Conservation (phyloP, 768 basidiomycete genomes). For the Imleria badia region DNA sequence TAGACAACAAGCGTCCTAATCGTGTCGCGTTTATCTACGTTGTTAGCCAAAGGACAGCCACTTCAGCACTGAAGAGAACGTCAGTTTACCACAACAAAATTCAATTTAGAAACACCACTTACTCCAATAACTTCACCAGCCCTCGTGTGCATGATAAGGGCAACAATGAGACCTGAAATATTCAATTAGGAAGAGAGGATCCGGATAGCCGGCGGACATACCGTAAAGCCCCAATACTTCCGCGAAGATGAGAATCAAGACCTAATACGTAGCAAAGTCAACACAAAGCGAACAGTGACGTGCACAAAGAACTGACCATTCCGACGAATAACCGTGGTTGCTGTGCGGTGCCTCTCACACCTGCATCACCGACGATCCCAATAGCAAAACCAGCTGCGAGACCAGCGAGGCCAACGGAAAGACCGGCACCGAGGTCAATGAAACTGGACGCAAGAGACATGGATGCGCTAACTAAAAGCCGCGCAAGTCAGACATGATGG, state of each 20-base stretch:
- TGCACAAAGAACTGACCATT: slow-evolving; percentile 57
- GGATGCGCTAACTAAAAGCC: slow-evolving; percentile 53
- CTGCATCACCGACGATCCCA: slow-evolving; percentile 98
- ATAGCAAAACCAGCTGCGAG: slow-evolving; percentile 97
- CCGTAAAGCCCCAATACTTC: slow-evolving; percentile 94
- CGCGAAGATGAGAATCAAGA: slow-evolving; percentile 97
- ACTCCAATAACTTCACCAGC: slow-evolving; percentile 34
- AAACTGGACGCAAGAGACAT: slow-evolving; percentile 96
- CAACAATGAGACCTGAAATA: slow-evolving; percentile 75
- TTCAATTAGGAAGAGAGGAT: neutral
- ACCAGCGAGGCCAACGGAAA: slow-evolving; percentile 91
- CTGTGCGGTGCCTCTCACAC: slow-evolving; percentile 96
- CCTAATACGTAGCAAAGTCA: slow-evolving; percentile 47
- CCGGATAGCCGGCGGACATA: slow-evolving; percentile 17
- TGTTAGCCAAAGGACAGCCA: neutral
- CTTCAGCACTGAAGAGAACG: slow-evolving; percentile 26
- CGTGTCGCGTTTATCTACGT: slow-evolving; percentile 9
- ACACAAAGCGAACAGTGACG: neutral
- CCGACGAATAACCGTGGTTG: slow-evolving; percentile 93
- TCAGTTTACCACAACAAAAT: neutral
- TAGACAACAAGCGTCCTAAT: slow-evolving; percentile 12
- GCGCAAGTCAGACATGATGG: neutral
- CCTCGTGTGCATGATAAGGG: slow-evolving; percentile 92
- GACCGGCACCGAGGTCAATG: slow-evolving; percentile 90
- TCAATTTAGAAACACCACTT: neutral